Evolutionary conservation across 495 filamentous ascomycete genomes (phyloP).

Genomic region (Achaetomiella virescens): DNA sequence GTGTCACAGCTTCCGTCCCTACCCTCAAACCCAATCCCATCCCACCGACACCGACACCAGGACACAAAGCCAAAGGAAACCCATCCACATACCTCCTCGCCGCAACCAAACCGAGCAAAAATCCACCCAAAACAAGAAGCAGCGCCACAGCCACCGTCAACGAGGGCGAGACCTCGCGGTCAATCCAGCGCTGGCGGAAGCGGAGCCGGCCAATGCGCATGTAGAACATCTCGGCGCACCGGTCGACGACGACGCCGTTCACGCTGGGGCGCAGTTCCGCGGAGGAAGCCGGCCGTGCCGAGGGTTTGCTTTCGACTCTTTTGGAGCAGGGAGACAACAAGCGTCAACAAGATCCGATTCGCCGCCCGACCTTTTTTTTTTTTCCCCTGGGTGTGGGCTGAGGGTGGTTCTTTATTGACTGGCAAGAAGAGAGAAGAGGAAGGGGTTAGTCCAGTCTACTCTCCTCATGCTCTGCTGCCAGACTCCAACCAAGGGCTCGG

Average conservation of each 20-base stretch:
- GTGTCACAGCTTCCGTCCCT: too few relatives aligned
- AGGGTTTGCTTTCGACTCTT: conserved; percentile 25
- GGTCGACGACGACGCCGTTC: conserved; percentile 7
- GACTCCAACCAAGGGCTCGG: too few relatives aligned
- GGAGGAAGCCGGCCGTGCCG: conserved; percentile 7
- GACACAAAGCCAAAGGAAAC: background rate
- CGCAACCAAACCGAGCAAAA: conserved; percentile 10
- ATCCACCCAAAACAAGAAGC: conserved; percentile 7
- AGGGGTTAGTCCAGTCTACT: background rate
- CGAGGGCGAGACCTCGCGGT: conserved; percentile 16
- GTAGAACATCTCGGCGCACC: conserved; percentile 21
- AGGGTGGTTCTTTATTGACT: background rate
- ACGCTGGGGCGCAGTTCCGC: conserved; percentile 5
- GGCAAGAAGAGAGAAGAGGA: background rate
- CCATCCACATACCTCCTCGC: background rate
- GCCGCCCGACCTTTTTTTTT: too few relatives aligned
- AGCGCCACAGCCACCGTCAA: conserved; percentile 15
- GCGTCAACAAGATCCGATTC: background rate
- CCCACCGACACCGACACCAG: background rate
- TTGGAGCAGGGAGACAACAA: background rate
- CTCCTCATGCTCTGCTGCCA: too few relatives aligned
- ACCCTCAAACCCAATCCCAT: too few relatives aligned
- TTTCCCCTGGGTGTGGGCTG: background rate
- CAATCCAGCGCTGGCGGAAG: conserved; percentile 24
- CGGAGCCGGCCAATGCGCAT: conserved; percentile 22